Conservation (phyloP, 2,329 filamentous ascomycete genomes). For the Fusarium nematophilum region DNA sequence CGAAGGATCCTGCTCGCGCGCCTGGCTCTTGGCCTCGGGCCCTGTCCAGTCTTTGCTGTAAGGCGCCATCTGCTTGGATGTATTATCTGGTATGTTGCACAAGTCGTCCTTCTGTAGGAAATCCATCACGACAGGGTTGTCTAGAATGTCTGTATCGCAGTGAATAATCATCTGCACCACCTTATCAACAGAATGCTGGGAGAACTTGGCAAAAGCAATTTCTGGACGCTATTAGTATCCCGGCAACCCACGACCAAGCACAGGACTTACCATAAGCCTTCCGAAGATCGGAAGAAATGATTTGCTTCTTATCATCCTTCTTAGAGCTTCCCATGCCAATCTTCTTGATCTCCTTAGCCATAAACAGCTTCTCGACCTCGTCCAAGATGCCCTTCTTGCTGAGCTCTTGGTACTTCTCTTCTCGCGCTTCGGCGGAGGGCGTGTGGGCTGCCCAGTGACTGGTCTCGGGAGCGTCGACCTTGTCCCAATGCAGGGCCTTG, state of each 20-base stretch:
- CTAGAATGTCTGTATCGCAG: conserved; percentile 88
- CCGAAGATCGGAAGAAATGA: conserved; percentile 90
- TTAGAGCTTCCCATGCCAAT: conserved; percentile 78
- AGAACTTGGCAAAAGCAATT: conserved; percentile 95
- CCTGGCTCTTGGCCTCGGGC: conserved; percentile 80
- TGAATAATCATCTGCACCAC: conserved; percentile 94
- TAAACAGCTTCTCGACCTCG: conserved; percentile 96
- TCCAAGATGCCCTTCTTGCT: conserved; percentile 95
- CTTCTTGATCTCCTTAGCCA: conserved; percentile 95
- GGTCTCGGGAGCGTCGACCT: conserved; percentile 90
- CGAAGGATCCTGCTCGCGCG: conserved; percentile 83
- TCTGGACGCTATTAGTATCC: conserved; percentile 59
- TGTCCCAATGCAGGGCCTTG: conserved; percentile 99
- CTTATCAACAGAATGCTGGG: conserved; percentile 83
- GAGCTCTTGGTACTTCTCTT: conserved; percentile 95
- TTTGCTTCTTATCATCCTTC: conserved; percentile 96
- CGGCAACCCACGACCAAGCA: too few species aligned
- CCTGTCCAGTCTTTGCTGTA: conserved; percentile 98
- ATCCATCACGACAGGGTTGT: conserved; percentile 94
- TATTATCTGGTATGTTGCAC: conserved; percentile 92
- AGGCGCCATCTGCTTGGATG: conserved; percentile 89
- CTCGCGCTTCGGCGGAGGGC: conserved; percentile 86
- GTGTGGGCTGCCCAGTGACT: conserved; percentile 93
- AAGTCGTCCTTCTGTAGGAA: conserved; percentile 94
- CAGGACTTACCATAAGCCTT: conserved; percentile 78